Percentiles rank a stretch among this genome's conserved stretches.
Evolutionary conservation across 169 alveolate genomes (phyloP).

Genomic region (Eimeria brunetti): DNA sequence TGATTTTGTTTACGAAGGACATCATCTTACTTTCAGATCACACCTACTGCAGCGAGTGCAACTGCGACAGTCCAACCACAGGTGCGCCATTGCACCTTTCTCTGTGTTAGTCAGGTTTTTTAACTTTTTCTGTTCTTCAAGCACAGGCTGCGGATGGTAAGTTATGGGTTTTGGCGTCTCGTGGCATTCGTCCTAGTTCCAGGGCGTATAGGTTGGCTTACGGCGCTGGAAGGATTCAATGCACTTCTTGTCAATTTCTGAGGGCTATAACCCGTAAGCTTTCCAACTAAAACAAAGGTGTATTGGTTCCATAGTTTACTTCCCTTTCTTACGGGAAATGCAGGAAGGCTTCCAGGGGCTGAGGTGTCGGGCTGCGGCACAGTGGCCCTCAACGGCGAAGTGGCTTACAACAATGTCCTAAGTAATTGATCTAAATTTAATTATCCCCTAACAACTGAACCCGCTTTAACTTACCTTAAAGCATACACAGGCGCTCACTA

Average conservation of each 20-base stretch:
- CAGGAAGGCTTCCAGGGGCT: constrained; percentile 75
- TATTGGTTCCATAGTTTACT: neutral
- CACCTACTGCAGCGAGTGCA: constrained; percentile 74
- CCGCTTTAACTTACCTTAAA: neutral
- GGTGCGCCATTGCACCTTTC: constrained; percentile 2
- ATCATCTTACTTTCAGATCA: neutral
- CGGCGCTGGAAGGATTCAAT: constrained; percentile 78
- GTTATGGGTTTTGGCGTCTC: neutral
- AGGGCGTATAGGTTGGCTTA: constrained; percentile 60
- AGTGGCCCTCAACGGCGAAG: constrained; percentile 74
- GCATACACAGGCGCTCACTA: neutral
- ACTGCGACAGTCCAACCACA: constrained; percentile 62
- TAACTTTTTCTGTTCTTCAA: neutral
- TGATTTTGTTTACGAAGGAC: neutral
- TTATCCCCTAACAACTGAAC: neutral
- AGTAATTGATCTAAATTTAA: neutral
- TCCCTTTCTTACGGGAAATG: neutral
- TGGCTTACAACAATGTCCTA: constrained; percentile 33
- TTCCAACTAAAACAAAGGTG: too few relatives aligned
- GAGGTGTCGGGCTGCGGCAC: constrained; percentile 79
- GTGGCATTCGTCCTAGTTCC: neutral
- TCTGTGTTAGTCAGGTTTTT: neutral
- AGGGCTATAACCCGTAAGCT: constrained; percentile 54
- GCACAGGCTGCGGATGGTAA: constrained; percentile 79
- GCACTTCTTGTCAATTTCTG: constrained; percentile 74